phyloP scores from a whole-genome alignment of 2,329 filamentous ascomycete genomes.

The Ceratocystiopsis minuta region DNA sequence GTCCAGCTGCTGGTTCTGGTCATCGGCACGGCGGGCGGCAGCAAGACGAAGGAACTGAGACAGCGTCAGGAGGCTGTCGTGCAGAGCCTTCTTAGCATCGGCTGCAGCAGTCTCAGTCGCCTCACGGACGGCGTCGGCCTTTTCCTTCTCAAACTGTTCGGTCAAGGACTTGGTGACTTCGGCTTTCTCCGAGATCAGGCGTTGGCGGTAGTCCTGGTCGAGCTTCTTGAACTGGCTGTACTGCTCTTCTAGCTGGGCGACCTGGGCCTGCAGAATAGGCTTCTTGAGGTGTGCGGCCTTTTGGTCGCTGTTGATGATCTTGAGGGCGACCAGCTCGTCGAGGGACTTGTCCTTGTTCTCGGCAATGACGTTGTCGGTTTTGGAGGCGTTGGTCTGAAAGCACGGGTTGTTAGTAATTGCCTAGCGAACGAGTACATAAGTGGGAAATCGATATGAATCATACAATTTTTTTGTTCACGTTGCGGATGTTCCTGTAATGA shows the following conservation, averaged over 20 bases:
- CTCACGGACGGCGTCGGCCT: conserved; percentile 33
- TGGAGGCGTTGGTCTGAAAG: conserved; percentile 46
- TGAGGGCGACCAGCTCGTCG: conserved; percentile 51
- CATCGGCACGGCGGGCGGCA: conserved; percentile 55
- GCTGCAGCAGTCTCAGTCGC: conserved; percentile 35
- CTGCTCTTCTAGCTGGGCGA: conserved; percentile 56
- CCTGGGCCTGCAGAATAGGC: conserved; percentile 48
- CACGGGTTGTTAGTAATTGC: background rate
- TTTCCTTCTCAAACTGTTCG: conserved; percentile 34
- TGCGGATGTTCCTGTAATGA: conserved; percentile 59
- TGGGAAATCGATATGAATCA: conserved; percentile 18
- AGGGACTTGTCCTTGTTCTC: conserved; percentile 54
- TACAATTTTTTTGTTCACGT: conserved; percentile 87
- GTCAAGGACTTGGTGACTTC: conserved; percentile 38
- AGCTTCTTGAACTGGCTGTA: conserved; percentile 57
- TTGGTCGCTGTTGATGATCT: conserved; percentile 67
- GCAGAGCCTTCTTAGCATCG: conserved; percentile 36
- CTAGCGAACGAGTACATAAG: background rate
- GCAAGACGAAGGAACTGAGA: conserved; percentile 69
- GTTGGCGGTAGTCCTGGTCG: conserved; percentile 50
- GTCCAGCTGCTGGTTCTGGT: conserved; percentile 43
- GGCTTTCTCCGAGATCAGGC: conserved; percentile 38
- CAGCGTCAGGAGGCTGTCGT: conserved; percentile 48
- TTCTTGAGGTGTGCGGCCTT: conserved; percentile 64
- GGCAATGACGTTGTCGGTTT: conserved; percentile 50